phyloP scores from a whole-genome alignment of 2,329 filamentous ascomycete genomes.

The Fonsecaea pugnacius region DNA sequence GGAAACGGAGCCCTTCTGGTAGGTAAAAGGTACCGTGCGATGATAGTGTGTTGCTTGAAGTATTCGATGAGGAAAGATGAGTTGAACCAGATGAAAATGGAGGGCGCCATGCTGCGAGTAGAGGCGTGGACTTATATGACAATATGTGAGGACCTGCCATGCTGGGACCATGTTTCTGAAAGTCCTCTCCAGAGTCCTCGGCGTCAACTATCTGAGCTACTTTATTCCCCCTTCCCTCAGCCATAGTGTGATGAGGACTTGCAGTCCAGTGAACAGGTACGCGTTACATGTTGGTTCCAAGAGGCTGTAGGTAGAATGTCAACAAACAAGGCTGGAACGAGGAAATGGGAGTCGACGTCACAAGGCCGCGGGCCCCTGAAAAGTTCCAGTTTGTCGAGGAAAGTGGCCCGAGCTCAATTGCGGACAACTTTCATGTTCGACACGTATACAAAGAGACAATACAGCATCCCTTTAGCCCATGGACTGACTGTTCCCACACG shows the following conservation, averaged over 20 bases:
- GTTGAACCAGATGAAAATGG: neutral
- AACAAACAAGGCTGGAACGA: neutral
- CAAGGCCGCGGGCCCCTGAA: conserved; percentile 15
- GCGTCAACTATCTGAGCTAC: too few species aligned
- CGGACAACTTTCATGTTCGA: conserved; percentile 33
- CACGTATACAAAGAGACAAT: neutral
- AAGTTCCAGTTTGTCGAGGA: conserved; percentile 2
- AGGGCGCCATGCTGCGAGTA: neutral
- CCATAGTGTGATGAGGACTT: too few species aligned
- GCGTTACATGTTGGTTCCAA: neutral
- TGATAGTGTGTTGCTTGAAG: neutral
- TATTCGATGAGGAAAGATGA: neutral
- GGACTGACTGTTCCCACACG: conserved; percentile 2
- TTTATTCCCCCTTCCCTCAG: too few species aligned
- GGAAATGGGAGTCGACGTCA: conserved; percentile 11
- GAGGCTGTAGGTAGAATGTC: neutral
- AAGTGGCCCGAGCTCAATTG: conserved; percentile 24
- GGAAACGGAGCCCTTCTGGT: neutral
- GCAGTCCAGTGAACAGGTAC: neutral
- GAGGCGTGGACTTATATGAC: neutral
- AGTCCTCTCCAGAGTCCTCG: too few species aligned
- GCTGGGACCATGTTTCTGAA: conserved; percentile 1
- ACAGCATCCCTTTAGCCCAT: neutral
- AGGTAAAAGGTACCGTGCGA: neutral
- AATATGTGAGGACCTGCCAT: neutral